Evolutionary conservation across 2,329 filamentous ascomycete species (phyloP).

Genomic region (Cladosporium colombiae): DNA sequence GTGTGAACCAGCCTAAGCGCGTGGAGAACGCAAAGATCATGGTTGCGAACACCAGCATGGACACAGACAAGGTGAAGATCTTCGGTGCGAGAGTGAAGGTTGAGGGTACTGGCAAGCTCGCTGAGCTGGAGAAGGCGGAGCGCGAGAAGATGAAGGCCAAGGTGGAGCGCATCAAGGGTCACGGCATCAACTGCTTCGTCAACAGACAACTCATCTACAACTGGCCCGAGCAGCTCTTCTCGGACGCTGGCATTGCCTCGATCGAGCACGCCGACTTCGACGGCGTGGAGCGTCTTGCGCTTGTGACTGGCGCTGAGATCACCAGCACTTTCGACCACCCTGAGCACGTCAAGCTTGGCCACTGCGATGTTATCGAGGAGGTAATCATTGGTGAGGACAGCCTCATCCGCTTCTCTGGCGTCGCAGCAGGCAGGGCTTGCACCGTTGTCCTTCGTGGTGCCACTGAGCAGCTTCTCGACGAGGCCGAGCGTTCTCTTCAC

Average conservation of each 20-base stretch:
- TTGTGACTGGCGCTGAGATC: constrained; percentile 97
- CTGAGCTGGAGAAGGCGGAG: constrained; percentile 97
- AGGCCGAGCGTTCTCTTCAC: constrained; percentile 93
- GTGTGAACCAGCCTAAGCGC: constrained; percentile 96
- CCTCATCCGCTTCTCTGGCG: constrained; percentile 94
- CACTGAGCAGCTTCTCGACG: constrained; percentile 93
- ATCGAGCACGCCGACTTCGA: constrained; percentile 99
- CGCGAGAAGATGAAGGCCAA: constrained; percentile 99
- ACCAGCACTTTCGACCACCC: constrained; percentile 97
- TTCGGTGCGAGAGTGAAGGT: constrained; percentile 98
- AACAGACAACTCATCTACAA: constrained; percentile 99
- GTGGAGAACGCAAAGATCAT: constrained; percentile 98
- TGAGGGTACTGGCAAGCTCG: constrained; percentile 90
- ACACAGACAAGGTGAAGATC: constrained; percentile 99
- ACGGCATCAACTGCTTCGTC: constrained; percentile 99
- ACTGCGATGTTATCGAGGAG: constrained; percentile 95
- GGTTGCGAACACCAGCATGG: constrained; percentile 97
- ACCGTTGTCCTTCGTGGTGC: constrained; percentile 95
- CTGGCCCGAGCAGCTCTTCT: constrained; percentile 98
- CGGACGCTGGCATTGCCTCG: constrained; percentile 94
- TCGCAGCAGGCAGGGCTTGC: constrained; percentile 89
- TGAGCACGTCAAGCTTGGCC: constrained; percentile 91
- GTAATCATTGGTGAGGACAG: constrained; percentile 98
- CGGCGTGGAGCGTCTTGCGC: constrained; percentile 88
- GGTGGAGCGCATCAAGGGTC: constrained; percentile 97